Base-by-base conservation (phyloP, 31 red algal species). In the Asparagopsis taxiformis region DNA sequence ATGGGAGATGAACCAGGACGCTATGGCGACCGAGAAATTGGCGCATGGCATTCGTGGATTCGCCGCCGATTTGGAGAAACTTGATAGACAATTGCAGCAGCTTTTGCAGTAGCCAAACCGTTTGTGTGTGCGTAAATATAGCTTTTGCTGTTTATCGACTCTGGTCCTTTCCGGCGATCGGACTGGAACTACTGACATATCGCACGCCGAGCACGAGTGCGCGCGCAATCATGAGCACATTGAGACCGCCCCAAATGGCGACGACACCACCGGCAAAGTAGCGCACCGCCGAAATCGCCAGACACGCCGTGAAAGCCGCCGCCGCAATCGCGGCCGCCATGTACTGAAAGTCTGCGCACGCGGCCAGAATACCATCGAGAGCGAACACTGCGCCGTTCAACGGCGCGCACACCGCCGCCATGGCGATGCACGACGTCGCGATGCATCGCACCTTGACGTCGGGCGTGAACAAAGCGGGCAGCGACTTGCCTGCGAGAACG, bases 1-100 rank as follows among this genome's bases (percentile, higher is more conserved):
- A 24, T 90, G 85, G 85, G 44, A 54, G 53, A 51, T 90, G 60
- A 90, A 71, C 37, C 26, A 90, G 39, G 85, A 90, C 10, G 48
- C 76, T 24, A 77, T 76, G 70, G 85, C 85, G 8, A 90, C 85
- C 0, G 85, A 90, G 33, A 90, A 90, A 48, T 64, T 90, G 29
- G 50, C 78, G 32, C 65, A 90, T 51, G 85, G 85, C 22, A 90
- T 90, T 30, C 85, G 85, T 6, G 65, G 79, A 3, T 90, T 90
- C 49, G 64, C 85, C 9, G 32, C 30, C 43, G 85, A 85, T 77
- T 43, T 84, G 30, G 55, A 62, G 24, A 68, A 64, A 49, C 43
- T 90, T 6, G 79, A 88, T 51, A 44, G 56, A 13, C 44, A 81
- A 21, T 51, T 81, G 32, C 24, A 8, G 7, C 15, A 25, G 22